Base-by-base conservation (phyloP, 2,329 filamentous ascomycete genomes). In the Cadophora malorum region DNA sequence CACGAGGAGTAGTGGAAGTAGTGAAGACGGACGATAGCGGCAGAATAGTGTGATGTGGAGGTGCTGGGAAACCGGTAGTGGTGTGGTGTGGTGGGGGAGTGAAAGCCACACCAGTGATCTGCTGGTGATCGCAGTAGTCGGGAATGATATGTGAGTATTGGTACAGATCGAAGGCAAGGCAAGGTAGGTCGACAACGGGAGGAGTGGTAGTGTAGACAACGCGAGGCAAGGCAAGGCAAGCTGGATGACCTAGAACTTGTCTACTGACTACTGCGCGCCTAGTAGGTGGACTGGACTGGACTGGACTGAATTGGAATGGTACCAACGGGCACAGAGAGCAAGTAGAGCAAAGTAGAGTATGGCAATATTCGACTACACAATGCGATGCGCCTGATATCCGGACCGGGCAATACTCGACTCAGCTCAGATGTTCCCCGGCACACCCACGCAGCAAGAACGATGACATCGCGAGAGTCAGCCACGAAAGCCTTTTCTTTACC, bases 1-100 rank as follows among this genome's bases (percentile, higher is more conserved):
- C 55, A 47, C 63, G 59, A 64, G 55, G 61, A 63, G 62, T 45
- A 49, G 52, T 56, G 25, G 55, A 55, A 63, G 62, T 33, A 49
- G 52, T 56, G 25, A 35, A 31, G 63, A 59, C 16, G 58, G 21
- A 41, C n/a, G n/a, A 28, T 45, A 52, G 62, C 33, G 41, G 31
- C 28, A 53, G 50, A 19, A 23, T 31, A 45, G 25, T 41, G 59
- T 41, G 31, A 62, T 41, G 50, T 63, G 66, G 62, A 56, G 56
- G 52, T 66, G 56, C 55, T 59, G 45, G 58, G 58, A 52, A 59
- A 47, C 31, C 63, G 41, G 33, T 47, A 47, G 53, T 60, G n/a
- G 49, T 56, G 49, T 61, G 38, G 56, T 60, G 35, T 45, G 56
- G 35, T 45, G 58, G 35, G 58, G 58, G 58, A 61, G 12, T 47